Percentiles rank a stretch among this genome's conserved stretches.
phyloP scores from a whole-genome alignment of 257 asterid species.

The Solanum chaucha region DNA sequence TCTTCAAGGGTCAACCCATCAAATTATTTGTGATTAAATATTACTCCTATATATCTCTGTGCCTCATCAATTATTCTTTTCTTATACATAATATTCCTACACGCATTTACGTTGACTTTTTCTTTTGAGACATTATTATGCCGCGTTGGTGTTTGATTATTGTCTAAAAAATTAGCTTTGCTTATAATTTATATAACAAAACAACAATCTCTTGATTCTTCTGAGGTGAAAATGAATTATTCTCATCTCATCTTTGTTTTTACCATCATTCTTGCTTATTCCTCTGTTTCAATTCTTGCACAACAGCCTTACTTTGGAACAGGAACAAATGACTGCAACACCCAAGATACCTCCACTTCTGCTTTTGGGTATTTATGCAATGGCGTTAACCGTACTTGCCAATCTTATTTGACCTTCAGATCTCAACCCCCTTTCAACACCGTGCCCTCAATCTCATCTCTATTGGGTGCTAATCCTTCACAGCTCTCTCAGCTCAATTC shows the following conservation, averaged over 20 bases:
- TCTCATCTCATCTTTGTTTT: conserved; percentile 4
- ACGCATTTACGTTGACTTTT: background rate
- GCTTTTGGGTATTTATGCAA: conserved; percentile 74
- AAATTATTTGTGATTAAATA: background rate
- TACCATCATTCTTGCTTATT: conserved; percentile 18
- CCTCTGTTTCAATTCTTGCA: conserved; percentile 18
- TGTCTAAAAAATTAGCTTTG: background rate
- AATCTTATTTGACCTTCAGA: conserved; percentile 68
- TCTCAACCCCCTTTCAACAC: conserved; percentile 43
- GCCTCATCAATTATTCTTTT: background rate
- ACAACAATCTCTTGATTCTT: background rate
- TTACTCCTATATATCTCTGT: background rate
- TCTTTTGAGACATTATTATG: background rate
- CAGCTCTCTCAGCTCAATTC: conserved; percentile 53
- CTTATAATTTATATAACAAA: background rate
- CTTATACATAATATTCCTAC: background rate
- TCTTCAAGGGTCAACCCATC: background rate
- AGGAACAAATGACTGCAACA: conserved; percentile 10
- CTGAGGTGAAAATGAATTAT: conserved; percentile 16
- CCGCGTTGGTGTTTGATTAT: background rate
- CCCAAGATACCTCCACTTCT: conserved; percentile 28
- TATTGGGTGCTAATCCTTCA: conserved; percentile 30
- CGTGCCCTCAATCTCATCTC: conserved; percentile 47
- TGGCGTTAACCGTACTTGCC: conserved; percentile 42
- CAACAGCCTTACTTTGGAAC: conserved; percentile 62